These are phyloP conservation scores for Naganishia kalamii DNA, from an alignment of 768 basidiomycete genomes.

Conservation along the genomic window DNA sequence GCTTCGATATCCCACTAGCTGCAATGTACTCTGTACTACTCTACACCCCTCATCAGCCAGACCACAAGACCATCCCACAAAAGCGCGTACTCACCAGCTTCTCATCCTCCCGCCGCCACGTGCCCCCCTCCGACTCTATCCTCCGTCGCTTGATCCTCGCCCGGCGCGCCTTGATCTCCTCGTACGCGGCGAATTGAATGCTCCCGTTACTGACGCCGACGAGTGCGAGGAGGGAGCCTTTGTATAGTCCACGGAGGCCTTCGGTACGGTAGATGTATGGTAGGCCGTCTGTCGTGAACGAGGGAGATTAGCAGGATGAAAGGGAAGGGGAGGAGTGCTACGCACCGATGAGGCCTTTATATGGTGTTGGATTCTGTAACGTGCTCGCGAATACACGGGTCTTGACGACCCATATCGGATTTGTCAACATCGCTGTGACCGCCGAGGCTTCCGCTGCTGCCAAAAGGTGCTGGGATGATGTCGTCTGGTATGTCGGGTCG, in stretches of 20 bases:
- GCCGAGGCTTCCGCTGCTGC: constrained; percentile 98
- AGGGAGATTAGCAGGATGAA: not conserved
- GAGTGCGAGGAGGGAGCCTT: constrained; percentile 78
- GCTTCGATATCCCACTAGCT: constrained; percentile 86
- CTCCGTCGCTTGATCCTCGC: constrained; percentile 62
- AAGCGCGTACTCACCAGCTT: constrained; percentile 64
- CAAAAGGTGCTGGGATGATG: constrained; percentile 71
- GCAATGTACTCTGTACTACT: constrained; percentile 83
- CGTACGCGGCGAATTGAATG: constrained; percentile 91
- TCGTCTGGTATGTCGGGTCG: constrained; percentile 61
- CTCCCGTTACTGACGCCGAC: constrained; percentile 92
- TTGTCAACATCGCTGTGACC: constrained; percentile 85
- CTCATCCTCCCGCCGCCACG: constrained; percentile 67
- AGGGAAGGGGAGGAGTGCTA: not conserved
- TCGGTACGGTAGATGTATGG: constrained; percentile 64
- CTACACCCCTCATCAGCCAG: no score
- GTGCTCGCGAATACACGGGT: constrained; percentile 90
- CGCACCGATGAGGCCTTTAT: not conserved
- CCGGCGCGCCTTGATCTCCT: constrained; percentile 87
- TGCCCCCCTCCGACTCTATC: constrained; percentile 57
- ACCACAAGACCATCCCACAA: not conserved
- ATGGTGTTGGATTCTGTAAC: constrained; percentile 42
- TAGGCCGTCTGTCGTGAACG: constrained; percentile 58
- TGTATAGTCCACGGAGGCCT: constrained; percentile 72
- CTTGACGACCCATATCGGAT: constrained; percentile 96